Evolutionary conservation across 257 asterid species (phyloP).

Genomic region (Jaltomata sinuosa): DNA sequence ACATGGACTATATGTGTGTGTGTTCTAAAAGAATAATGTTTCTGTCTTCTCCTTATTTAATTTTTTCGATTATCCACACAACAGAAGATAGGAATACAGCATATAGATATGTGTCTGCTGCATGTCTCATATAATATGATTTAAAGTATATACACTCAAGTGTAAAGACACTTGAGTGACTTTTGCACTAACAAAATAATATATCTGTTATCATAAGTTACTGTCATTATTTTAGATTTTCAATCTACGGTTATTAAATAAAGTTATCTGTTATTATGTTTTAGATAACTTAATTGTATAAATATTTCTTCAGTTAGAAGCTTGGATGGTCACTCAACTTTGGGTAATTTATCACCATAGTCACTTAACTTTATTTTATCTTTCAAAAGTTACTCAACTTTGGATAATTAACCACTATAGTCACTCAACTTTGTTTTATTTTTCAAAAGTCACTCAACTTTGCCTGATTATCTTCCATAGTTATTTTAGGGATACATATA

Average conservation of each 20-base stretch:
- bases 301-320: neutral
- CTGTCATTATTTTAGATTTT: neutral
- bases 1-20: neutral
- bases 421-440: too few species aligned
- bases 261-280: neutral
- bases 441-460: too few species aligned
- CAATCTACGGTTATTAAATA: neutral
- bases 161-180: neutral
- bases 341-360: too few species aligned
- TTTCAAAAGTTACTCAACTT: too few species aligned
- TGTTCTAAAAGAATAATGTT: neutral
- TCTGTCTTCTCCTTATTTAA: neutral
- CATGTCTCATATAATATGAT: neutral
- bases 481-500: too few species aligned
- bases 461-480: too few species aligned
- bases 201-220: neutral
- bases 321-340: too few species aligned
- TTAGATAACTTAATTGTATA: neutral
- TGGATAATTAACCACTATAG: too few species aligned
- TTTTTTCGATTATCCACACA: neutral
- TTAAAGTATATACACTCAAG: neutral
- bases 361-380: too few species aligned
- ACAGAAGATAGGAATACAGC: neutral
- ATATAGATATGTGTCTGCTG: neutral
- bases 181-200: neutral